phyloP scores from a whole-genome alignment of 1,284 basidiomycete genomes.

The Sutorius eximius region DNA sequence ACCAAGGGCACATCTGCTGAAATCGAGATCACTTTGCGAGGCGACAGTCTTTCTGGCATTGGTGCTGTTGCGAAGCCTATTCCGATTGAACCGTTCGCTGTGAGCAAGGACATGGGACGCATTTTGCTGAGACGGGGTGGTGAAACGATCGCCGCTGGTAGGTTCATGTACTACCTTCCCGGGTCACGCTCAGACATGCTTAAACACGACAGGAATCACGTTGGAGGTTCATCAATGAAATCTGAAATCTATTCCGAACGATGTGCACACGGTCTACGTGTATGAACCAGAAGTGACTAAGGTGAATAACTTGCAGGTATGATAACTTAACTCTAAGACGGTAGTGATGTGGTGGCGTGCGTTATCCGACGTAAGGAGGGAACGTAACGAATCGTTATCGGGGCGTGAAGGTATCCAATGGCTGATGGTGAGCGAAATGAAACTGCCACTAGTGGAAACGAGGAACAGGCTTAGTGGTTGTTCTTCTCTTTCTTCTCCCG shows the following conservation, averaged over 20 bases:
- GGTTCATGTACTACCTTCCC: constrained; percentile 21
- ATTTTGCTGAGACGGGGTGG: constrained; percentile 86
- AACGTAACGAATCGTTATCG: constrained; percentile 23
- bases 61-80: constrained; percentile 56
- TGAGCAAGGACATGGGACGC: constrained; percentile 97
- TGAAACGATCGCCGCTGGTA: constrained; percentile 93
- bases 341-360: constrained; percentile 10
- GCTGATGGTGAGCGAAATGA: neutral
- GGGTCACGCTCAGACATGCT: neutral
- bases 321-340: constrained; percentile 26
- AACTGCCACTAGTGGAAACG: neutral
- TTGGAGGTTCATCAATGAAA: constrained; percentile 40
- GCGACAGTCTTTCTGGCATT: constrained; percentile 50
- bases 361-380: constrained; percentile 15
- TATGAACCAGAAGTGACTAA: neutral
- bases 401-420: constrained; percentile 4
- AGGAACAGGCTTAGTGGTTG: constrained; percentile 12
- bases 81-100: constrained; percentile 82
- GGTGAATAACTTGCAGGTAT: constrained; percentile 16
- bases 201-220: constrained; percentile 39
- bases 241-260: neutral
- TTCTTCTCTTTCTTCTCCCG: constrained; percentile 18
- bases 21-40: constrained; percentile 78
- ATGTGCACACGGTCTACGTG: constrained; percentile 18
- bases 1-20: constrained; percentile 83